Evolutionary conservation across 1,284 basidiomycete genomes (phyloP).

Genomic region (Trichosporon sp.): DNA sequence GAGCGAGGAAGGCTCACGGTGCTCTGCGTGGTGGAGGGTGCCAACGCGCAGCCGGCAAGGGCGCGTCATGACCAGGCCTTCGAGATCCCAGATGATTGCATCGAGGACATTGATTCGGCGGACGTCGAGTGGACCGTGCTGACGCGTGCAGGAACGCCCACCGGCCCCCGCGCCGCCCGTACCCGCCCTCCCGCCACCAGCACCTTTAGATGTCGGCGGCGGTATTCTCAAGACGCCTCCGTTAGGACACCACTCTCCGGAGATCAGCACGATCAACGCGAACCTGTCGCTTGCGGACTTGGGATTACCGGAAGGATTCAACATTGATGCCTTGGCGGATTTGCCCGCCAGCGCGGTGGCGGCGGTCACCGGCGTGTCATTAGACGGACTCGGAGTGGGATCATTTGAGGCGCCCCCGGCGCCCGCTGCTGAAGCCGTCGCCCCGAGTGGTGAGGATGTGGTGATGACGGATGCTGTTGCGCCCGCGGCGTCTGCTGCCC

Average conservation of each 20-base stretch:
- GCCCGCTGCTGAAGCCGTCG: neutral
- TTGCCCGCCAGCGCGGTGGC: neutral
- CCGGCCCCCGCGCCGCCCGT: constrained; percentile 30
- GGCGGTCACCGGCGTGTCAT: neutral
- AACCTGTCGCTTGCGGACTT: neutral
- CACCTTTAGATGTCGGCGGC: neutral
- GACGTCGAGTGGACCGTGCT: neutral
- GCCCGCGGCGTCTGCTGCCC: neutral
- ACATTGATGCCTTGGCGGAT: neutral
- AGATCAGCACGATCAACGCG: constrained; percentile 3
- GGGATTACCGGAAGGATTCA: neutral
- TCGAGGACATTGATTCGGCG: neutral
- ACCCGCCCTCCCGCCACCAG: constrained; percentile 4
- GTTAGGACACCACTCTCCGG: neutral
- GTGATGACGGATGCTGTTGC: neutral
- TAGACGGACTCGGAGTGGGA: neutral
- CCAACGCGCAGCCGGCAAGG: neutral
- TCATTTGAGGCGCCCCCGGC: neutral
- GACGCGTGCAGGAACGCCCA: constrained; percentile 23
- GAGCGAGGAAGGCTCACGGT: neutral
- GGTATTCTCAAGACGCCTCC: neutral
- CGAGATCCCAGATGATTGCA: neutral
- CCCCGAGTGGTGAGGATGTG: neutral
- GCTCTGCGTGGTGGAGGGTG: neutral
- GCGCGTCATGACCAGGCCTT: neutral